phyloP scores from a whole-genome alignment of 2,329 filamentous ascomycete genomes.

The Macrophomina tecta region DNA sequence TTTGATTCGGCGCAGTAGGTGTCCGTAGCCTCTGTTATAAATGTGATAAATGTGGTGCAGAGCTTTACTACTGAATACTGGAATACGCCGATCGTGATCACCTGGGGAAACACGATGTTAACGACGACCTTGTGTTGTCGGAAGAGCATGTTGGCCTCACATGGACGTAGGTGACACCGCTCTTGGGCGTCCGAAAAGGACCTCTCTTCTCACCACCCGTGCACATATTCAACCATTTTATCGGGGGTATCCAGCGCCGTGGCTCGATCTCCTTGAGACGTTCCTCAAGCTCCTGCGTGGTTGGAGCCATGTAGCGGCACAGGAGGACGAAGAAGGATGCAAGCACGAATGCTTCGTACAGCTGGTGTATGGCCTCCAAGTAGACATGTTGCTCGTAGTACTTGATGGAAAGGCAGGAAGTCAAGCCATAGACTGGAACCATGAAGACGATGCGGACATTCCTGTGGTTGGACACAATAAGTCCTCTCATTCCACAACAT shows the following conservation, averaged over 20 bases:
- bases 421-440: slow-evolving; percentile 76
- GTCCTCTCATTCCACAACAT: too few relatives aligned
- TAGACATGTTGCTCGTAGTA: slow-evolving; percentile 79
- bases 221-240: slow-evolving; percentile 70
- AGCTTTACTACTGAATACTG: slow-evolving; percentile 81
- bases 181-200: slow-evolving; percentile 71
- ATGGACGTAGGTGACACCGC: slow-evolving; percentile 84
- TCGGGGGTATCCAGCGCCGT: slow-evolving; percentile 72
- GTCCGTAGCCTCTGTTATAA: slow-evolving; percentile 70
- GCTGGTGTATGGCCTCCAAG: slow-evolving; percentile 76
- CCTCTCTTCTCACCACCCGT: slow-evolving; percentile 68
- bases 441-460: slow-evolving; percentile 73
- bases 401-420: slow-evolving; percentile 72
- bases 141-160: slow-evolving; percentile 39
- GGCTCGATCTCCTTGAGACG: slow-evolving; percentile 72
- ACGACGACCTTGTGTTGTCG: not conserved
- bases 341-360: slow-evolving; percentile 84
- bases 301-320: slow-evolving; percentile 76
- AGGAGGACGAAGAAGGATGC: slow-evolving; percentile 80
- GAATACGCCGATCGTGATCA: slow-evolving; percentile 77
- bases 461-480: too few relatives aligned
- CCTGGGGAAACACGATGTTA: slow-evolving; percentile 40
- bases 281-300: slow-evolving; percentile 75
- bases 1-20: slow-evolving; percentile 75
- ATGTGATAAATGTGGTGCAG: slow-evolving; percentile 75